Conservation (phyloP, 2,329 filamentous ascomycete species). For the Nigrospora sphaerica region DNA sequence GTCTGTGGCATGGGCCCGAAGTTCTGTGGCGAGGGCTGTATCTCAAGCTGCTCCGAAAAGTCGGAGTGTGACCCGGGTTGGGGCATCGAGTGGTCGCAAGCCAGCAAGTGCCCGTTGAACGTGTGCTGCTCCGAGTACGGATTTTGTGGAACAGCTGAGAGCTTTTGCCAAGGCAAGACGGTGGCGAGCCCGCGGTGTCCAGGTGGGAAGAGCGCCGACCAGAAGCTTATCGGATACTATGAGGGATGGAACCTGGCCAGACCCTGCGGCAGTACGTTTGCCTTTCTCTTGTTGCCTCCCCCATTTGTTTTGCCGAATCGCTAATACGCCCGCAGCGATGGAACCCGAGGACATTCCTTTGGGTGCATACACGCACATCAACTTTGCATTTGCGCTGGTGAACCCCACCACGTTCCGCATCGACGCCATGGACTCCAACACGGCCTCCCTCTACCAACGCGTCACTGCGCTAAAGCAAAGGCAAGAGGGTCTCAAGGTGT, state of each 20-base stretch:
- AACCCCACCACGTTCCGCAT: constrained; percentile 21
- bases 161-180: constrained; percentile 15
- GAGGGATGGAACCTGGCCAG: constrained; percentile 16
- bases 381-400: constrained; percentile 25
- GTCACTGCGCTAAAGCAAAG: constrained; percentile 12
- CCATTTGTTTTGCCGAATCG: too few relatives aligned
- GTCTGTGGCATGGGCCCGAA: constrained; percentile 15
- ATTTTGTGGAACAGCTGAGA: constrained; percentile 23
- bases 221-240: constrained; percentile 19
- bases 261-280: constrained; percentile 8
- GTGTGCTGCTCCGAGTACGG: constrained; percentile 27
- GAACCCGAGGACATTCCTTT: constrained; percentile 14
- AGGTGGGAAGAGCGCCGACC: constrained; percentile 3
- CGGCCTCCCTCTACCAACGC: constrained; percentile 2
- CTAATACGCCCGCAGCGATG: constrained; percentile 3
- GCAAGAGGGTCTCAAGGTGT: constrained; percentile 15
- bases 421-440: constrained; percentile 7
- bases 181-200: constrained; percentile 1
- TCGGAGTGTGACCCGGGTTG: constrained; percentile 22
- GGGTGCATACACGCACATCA: constrained; percentile 22
- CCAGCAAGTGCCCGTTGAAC: constrained; percentile 23
- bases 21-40: constrained; percentile 15
- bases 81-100: constrained; percentile 13
- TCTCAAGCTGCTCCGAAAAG: constrained; percentile 16
- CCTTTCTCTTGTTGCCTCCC: background rate